Evolutionary conservation across 768 basidiomycete species (phyloP).

Genomic region (Tephrocybe sp.): DNA sequence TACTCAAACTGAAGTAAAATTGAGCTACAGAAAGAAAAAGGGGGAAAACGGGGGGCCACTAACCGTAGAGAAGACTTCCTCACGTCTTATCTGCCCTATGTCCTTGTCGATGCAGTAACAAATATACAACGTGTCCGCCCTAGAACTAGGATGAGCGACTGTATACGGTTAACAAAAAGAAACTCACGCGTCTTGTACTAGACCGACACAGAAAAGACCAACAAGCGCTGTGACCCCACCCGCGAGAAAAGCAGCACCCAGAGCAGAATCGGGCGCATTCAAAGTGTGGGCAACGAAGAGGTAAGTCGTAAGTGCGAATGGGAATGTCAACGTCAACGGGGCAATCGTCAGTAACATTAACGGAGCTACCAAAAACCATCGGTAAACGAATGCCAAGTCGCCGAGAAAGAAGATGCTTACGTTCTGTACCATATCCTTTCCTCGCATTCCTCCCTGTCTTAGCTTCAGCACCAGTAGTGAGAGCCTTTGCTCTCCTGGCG

Average conservation of each 20-base stretch:
- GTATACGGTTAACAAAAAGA: not conserved
- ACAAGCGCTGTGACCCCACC: constrained; percentile 81
- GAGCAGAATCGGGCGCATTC: constrained; percentile 65
- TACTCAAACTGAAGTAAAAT: constrained; percentile 34
- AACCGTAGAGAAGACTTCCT: constrained; percentile 42
- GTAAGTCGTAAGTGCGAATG: constrained; percentile 81
- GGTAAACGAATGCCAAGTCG: not conserved
- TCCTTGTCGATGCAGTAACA: constrained; percentile 54
- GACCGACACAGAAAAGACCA: constrained; percentile 78
- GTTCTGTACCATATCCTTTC: constrained; percentile 55
- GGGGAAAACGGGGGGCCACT: constrained; percentile 15
- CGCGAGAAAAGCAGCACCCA: constrained; percentile 73
- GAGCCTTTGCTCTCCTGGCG: constrained; percentile 47
- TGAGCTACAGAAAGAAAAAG: constrained; percentile 2
- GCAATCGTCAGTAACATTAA: constrained; percentile 75
- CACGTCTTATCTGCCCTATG: constrained; percentile 35
- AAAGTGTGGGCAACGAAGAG: constrained; percentile 87
- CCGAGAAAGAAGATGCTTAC: constrained; percentile 37
- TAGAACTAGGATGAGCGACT: constrained; percentile 15
- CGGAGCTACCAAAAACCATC: constrained; percentile 38
- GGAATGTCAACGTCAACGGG: constrained; percentile 77
- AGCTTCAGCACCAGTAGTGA: constrained; percentile 35
- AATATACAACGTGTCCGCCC: constrained; percentile 45
- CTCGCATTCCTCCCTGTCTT: constrained; percentile 37
- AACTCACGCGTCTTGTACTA: constrained; percentile 67